Base-by-base conservation (phyloP, 371 early-diverging fungal species). In the Apophysomyces variabilis region DNA sequence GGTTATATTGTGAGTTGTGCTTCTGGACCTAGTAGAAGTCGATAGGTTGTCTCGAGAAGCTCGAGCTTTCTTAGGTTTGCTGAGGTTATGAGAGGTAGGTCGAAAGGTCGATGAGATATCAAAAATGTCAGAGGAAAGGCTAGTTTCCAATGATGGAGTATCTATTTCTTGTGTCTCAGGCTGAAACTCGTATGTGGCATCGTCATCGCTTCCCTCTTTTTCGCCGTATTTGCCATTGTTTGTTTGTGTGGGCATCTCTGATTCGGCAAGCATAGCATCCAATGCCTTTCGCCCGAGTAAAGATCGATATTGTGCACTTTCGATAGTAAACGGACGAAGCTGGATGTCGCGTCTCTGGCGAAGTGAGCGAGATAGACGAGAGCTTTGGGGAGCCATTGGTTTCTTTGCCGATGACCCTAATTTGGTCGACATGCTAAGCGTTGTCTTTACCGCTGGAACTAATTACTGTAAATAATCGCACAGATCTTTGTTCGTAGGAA, bases 221-320 rank as follows among this genome's bases (percentile, higher is more conserved):
- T 50, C 54, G 11, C 8, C 21, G 21, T 50, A 50, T 18, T 50
- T 9, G 54, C 21, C 21, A 26, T n/a, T 50, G 9, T 1, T 50
- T 9, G 54, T 21, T 36, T 35, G 58, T 0, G 18, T 38, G 7
- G 58, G 58, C 12, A 35, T 58, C 35, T 58, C 58, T 58, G n/a
- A 14, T 58, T 58, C 58, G n/a, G 58, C 58, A 13, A 58, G n/a
- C 38, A 58, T 58, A 7, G 35, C 58, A 58, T 58, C 58, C 37
- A 58, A 18, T 36, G 58, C 35, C 37, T 12, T 35, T 35, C 58
- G 58, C 0, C 58, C 38, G 35, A 58, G n/a, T 13, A 58, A 39
- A 5, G 58, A 58, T 36, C 58, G 18, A 35, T 58, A 58, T 3
- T 58, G 58, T 0, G 58, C 58, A 7, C 18, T 39, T 58, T 58